A percentile compares a stretch with the other conserved stretches of the same genome.
Evolutionary conservation across 2,329 filamentous ascomycete species (phyloP).

Genomic region (Stylonectria norvegica): DNA sequence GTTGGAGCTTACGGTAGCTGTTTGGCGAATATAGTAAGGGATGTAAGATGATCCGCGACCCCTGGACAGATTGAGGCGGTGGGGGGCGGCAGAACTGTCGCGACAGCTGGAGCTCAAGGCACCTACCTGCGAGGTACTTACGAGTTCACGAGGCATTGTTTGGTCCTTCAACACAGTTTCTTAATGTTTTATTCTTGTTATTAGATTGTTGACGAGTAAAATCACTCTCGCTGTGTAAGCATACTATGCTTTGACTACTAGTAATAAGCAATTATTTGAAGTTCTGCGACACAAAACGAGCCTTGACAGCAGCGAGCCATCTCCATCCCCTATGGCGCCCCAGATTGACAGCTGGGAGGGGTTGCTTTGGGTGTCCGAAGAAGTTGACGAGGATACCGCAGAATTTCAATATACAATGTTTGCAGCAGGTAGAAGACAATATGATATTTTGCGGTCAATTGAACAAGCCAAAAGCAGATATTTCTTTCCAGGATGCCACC

Average conservation of each 20-base stretch:
- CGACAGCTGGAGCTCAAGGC: not conserved
- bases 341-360: slow-evolving; percentile 7
- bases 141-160: not conserved
- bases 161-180: not conserved
- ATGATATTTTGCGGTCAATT: slow-evolving; percentile 16
- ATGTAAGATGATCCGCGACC: slow-evolving; percentile 20
- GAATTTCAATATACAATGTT: slow-evolving; percentile 23
- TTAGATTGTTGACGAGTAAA: too few relatives aligned
- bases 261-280: too few relatives aligned
- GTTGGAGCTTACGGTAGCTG: slow-evolving; percentile 17
- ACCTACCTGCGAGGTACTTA: not conserved
- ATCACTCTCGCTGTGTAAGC: too few relatives aligned
- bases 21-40: slow-evolving; percentile 17
- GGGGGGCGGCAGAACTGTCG: slow-evolving; percentile 6
- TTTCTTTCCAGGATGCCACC: slow-evolving; percentile 8
- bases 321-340: too few relatives aligned
- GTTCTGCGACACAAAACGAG: too few relatives aligned
- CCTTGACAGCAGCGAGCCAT: too few relatives aligned
- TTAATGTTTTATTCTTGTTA: too few relatives aligned
- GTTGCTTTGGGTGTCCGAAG: slow-evolving; percentile 13
- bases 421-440: slow-evolving; percentile 18
- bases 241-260: too few relatives aligned
- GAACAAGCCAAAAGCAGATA: slow-evolving; percentile 9
- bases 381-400: slow-evolving; percentile 10
- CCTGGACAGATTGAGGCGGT: slow-evolving; percentile 7